Evolutionary conservation across 2,329 filamentous ascomycete genomes (phyloP), one percentile per base, ranked within the genome.

Genomic region (Diaporthe batatas): DNA sequence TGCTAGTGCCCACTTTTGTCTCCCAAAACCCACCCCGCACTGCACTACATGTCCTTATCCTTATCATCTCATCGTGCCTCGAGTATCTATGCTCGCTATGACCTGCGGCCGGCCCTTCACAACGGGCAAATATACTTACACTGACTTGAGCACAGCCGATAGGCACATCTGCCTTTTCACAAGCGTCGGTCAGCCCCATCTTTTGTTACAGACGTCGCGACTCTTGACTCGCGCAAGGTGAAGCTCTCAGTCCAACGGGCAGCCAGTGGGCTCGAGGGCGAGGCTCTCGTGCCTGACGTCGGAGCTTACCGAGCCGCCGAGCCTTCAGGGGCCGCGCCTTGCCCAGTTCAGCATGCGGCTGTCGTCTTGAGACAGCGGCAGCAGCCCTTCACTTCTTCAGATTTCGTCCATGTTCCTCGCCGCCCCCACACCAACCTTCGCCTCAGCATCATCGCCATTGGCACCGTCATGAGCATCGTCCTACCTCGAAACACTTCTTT

Each of bases 321-420:
- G 55, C 34, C 32, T 34, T 44, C 44, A 59, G 68, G 58, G 68
- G 57, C 57, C 42, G 14, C 54, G 67, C 57, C 57, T 58, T 58
- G 54, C 57, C 49, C 39, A 47, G 32, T 57, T 25, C 16, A 59
- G 71, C 55, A 57, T 72, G 70, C 62, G 49, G 57, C 68, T 65
- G 34, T 64, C 44, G 54, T 73, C 68, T 39, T 70, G 71, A 73
- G 71, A 73, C 71, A 73, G 32, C 32, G 29, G 49, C 65, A 72
- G 42, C 71, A 47, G 36, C 71, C 57, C 68, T 62, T 47, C 44
- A 72, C 54, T 68, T 54, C 68, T 59, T 70, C 57, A 49, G 57
- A 49, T 39, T 70, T 29, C 54, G 36, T 29, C 10, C 16, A n/a
- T 39, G 54, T 55, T 36, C n/a, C n/a, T 58, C 32, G 44, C 34